Conservation (phyloP, 1,284 basidiomycete species). For the Apiotrichum mycotoxinovorans region DNA sequence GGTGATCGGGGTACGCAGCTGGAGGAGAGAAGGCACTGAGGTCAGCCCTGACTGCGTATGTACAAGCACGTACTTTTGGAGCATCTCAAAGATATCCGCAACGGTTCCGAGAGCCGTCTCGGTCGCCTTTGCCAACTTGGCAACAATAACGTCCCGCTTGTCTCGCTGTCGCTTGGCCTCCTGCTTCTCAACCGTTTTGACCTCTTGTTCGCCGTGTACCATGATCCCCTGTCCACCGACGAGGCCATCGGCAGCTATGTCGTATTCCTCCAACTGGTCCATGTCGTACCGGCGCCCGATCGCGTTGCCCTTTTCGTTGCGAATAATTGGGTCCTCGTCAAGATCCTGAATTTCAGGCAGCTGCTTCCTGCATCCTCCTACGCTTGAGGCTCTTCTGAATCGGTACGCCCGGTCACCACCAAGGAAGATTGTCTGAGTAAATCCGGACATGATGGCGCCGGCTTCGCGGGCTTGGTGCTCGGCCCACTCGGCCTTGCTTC, state of each 20-base stretch:
- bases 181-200: slow-evolving; percentile 22
- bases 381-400: not conserved
- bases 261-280: not conserved
- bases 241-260: not conserved
- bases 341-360: not conserved
- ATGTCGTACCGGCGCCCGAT: not conserved
- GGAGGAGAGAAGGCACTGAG: slow-evolving; percentile 48
- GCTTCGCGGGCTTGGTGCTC: not conserved
- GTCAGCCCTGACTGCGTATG: not conserved
- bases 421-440: not conserved
- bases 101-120: slow-evolving; percentile 47
- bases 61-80: slow-evolving; percentile 45
- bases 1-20: slow-evolving; percentile 43
- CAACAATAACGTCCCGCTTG: slow-evolving; percentile 49
- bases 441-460: not conserved
- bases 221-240: not conserved
- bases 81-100: slow-evolving; percentile 49
- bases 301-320: not conserved
- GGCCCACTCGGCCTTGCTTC: slow-evolving; percentile 42
- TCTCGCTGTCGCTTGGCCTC: slow-evolving; percentile 39
- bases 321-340: not conserved
- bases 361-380: not conserved
- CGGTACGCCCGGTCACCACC: not conserved
- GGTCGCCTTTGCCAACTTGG: slow-evolving; percentile 45
- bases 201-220: not conserved